Evolutionary conservation across 106 monocot species (phyloP), one percentile per base, ranked within the genome.

Genomic region (Allium sativum): DNA sequence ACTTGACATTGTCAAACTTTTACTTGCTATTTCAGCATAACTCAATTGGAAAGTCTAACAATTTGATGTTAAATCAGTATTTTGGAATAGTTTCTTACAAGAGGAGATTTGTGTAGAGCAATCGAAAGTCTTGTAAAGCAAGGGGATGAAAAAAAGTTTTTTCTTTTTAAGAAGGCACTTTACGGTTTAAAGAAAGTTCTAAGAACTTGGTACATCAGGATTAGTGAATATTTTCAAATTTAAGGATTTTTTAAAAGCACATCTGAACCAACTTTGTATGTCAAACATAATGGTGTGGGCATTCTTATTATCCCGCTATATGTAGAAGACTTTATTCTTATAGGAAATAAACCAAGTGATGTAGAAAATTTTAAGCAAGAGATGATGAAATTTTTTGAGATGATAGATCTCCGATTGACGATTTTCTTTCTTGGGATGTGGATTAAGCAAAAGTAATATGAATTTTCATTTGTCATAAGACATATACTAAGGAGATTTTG

Each of bases 381-480:
- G 12, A 64, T 64, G 48, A 46, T 64, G 47, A 12, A 64, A 11
- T 18, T 20, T 8, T 64, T 64, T 18, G 48, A 64, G 64, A 64
- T 64, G 64, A 64, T 10, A 48, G 48, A 64, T 48, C 48, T 64
- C 9, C 0, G 20, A 0, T 48, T 20, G 48, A 50, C 48, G 64
- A 46, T 17, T 13, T 31, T 31, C 31, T 64, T 48, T 21, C 21
- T 64, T 16, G 46, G 44, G 21, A 21, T 45, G 50, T 0, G 9
- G 9, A 51, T 51, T 7, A 62, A n/a, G 9, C 44, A 45, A 8
- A 44, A 14, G 1, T 42, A 62, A 44, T 17, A 62, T 9, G 44
- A 62, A 62, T 62, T 44, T 62, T 62, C 44, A 62, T 62, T n/a
- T 62, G 61, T 44, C 61, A 62, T 0, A 62, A 62, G 7, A 62